A percentile compares a stretch with the other conserved stretches of the same genome.
Conservation (phyloP, 192 early-diverging fungal genomes). For the Phycomyces blakesleeanus region DNA sequence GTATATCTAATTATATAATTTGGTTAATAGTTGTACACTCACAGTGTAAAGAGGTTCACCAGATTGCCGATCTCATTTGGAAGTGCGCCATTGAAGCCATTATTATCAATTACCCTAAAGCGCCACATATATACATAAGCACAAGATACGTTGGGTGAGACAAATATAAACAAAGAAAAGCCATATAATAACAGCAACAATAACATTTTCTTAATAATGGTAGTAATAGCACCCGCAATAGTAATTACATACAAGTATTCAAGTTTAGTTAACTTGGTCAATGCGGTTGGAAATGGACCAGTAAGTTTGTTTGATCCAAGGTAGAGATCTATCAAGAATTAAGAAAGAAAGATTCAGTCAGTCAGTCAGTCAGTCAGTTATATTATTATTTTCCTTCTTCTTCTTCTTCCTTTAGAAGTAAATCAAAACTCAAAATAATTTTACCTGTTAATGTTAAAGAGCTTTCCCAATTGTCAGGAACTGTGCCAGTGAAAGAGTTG, state of each 20-base stretch:
- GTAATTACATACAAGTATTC: slow-evolving; percentile 8
- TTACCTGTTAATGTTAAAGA: too few relatives aligned
- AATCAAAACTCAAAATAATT: too few relatives aligned
- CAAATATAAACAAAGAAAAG: not conserved
- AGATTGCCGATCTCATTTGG: slow-evolving; percentile 18
- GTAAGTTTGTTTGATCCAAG: slow-evolving; percentile 19
- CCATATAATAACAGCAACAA: too few relatives aligned
- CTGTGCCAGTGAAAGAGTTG: slow-evolving; percentile 28
- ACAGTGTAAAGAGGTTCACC: slow-evolving; percentile 12
- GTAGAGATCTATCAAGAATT: not conserved
- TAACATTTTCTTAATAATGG: too few relatives aligned
- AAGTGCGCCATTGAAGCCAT: slow-evolving; percentile 19
- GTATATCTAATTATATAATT: too few relatives aligned
- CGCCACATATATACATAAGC: too few relatives aligned
- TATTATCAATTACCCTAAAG: slow-evolving; percentile 21
- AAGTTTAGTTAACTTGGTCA: not conserved
- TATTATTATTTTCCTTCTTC: too few relatives aligned
- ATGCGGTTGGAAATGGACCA: slow-evolving; percentile 6
- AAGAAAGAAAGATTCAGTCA: too few relatives aligned
- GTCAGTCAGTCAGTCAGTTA: too few relatives aligned
- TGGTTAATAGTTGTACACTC: slow-evolving; percentile 3
- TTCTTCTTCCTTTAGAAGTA: too few relatives aligned
- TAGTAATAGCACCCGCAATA: too few relatives aligned
- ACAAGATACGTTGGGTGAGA: too few relatives aligned
- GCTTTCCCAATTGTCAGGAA: slow-evolving; percentile 24